Conservation (phyloP, 169 alveolate genomes). For the Eimeria sp. region DNA sequence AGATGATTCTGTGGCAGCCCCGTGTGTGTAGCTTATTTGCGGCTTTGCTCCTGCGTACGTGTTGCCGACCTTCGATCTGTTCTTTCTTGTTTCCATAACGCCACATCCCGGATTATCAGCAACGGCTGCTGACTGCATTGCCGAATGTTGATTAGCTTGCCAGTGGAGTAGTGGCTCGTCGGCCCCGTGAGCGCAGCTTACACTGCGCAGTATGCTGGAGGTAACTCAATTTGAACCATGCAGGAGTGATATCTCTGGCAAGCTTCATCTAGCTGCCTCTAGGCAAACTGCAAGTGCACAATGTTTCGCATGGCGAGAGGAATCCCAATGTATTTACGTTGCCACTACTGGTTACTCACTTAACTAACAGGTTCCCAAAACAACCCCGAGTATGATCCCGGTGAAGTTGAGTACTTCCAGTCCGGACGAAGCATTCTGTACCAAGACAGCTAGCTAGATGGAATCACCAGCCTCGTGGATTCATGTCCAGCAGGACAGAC, state of each 20-base stretch:
- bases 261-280: not conserved
- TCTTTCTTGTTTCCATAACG: not conserved
- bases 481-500: slow-evolving; percentile 82
- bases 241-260: not conserved
- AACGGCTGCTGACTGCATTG: not conserved
- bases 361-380: not conserved
- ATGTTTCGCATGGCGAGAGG: not conserved
- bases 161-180: not conserved
- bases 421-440: not conserved
- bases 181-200: not conserved
- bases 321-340: not conserved
- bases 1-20: not conserved
- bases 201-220: not conserved
- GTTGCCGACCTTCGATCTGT: not conserved
- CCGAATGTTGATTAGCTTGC: not conserved
- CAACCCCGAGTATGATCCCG: not conserved
- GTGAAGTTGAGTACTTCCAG: not conserved
- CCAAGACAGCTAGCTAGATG: not conserved
- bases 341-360: not conserved
- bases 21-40: not conserved
- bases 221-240: not conserved
- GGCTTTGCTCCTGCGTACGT: not conserved
- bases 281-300: not conserved
- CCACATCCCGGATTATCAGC: not conserved
- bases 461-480: not conserved